A percentile compares a stretch with the other conserved stretches of the same genome.
These are phyloP conservation scores for Tylopilus vinaceipallidus DNA, from an alignment of 768 basidiomycete genomes.

Conservation along the genomic window DNA sequence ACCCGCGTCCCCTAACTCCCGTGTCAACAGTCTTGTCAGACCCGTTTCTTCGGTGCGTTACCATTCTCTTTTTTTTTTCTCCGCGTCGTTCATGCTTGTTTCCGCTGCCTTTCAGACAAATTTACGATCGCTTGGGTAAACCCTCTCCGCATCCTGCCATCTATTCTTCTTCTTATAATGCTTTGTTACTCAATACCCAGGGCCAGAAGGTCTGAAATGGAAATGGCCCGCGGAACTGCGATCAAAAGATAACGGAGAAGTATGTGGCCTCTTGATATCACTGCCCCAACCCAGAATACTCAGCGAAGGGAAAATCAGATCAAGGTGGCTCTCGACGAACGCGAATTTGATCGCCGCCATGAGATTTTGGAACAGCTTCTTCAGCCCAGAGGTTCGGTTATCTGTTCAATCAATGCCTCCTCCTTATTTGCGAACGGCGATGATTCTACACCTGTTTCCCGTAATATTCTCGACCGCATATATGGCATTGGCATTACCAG, in stretches of 20 bases:
- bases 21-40: conserved; percentile 61
- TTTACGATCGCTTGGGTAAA: conserved; percentile 74
- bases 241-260: conserved; percentile 47
- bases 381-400: conserved; percentile 44
- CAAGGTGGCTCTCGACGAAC: conserved; percentile 39
- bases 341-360: conserved; percentile 38
- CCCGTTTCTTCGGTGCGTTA: conserved; percentile 58
- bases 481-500: conserved; percentile 34
- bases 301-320: conserved; percentile 42
- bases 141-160: conserved; percentile 5
- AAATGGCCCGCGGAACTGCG: conserved; percentile 46
- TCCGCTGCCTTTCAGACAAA: conserved; percentile 43
- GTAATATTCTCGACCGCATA: conserved; percentile 34
- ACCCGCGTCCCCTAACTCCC: conserved; percentile 13
- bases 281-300: conserved; percentile 17
- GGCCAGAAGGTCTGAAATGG: conserved; percentile 39
- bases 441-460: conserved; percentile 26
- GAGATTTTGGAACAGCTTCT: conserved; percentile 39
- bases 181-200: conserved; percentile 18
- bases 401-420: conserved; percentile 48
- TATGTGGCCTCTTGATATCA: conserved; percentile 27
- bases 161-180: conserved; percentile 9
- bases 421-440: conserved; percentile 42
- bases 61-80: conserved; percentile 1
- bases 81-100: conserved; percentile 5